Percentiles rank a stretch among this genome's conserved stretches.
phyloP scores from a whole-genome alignment of 192 early-diverging fungal genomes.

The Backusella parvicylindrica region DNA sequence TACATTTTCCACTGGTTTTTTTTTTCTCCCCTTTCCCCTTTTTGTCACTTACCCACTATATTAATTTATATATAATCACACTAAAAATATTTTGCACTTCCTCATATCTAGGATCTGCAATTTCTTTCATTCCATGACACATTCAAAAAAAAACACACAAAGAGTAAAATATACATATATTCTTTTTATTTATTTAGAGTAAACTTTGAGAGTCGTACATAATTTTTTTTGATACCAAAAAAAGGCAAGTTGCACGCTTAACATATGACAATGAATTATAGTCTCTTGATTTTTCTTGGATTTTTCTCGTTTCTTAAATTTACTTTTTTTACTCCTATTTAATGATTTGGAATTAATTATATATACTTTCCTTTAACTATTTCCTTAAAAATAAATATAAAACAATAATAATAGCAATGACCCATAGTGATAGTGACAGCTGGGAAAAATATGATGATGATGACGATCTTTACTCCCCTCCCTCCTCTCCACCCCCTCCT shows the following conservation, averaged over 20 bases:
- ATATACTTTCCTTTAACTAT: background rate
- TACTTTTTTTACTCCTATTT: background rate
- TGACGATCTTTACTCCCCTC: slow-evolving; percentile 2
- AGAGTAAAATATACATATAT: background rate
- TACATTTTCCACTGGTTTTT: slow-evolving; percentile 6
- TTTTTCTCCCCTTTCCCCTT: slow-evolving; percentile 7
- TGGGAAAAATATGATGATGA: background rate
- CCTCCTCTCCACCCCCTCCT: background rate
- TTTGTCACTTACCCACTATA: background rate
- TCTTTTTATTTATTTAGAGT: background rate
- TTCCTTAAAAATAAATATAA: background rate
- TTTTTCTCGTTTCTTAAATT: background rate
- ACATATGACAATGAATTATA: background rate
- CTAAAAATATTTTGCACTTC: background rate
- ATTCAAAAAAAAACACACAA: background rate
- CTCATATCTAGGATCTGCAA: background rate
- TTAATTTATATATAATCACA: background rate
- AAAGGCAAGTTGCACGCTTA: background rate
- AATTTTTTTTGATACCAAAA: background rate
- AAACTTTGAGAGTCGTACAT: background rate
- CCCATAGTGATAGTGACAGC: background rate
- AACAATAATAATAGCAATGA: background rate
- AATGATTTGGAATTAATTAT: background rate
- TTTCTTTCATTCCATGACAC: background rate
- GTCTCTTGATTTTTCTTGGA: background rate